Evolutionary conservation across 768 basidiomycete genomes (phyloP).

Genomic region (Boletales sp.): DNA sequence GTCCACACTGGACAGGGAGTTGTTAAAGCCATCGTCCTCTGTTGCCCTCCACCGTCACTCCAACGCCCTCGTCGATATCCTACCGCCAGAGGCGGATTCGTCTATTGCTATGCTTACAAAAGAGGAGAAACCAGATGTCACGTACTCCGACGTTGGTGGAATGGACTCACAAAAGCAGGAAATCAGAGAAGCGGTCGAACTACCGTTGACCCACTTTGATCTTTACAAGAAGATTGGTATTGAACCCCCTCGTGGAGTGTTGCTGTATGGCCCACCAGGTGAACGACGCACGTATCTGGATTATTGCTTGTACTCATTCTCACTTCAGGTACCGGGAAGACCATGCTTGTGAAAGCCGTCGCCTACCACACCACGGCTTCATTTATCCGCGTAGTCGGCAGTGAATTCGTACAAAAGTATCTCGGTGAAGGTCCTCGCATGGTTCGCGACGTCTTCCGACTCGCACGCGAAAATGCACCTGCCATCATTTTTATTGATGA

Average conservation of each 20-base stretch:
- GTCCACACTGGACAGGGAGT: conserved; percentile 93
- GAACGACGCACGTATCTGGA: conserved; percentile 14
- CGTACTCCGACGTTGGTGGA: conserved; percentile 93
- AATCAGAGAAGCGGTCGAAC: conserved; percentile 96
- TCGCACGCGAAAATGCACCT: conserved; percentile 95
- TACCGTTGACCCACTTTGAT: conserved; percentile 95
- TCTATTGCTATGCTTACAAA: conserved; percentile 92
- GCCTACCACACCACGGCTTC: conserved; percentile 95
- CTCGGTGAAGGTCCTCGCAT: conserved; percentile 98
- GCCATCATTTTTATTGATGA: conserved; percentile 99
- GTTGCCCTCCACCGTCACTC: conserved; percentile 99
- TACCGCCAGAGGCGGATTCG: conserved; percentile 98
- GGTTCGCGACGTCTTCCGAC: conserved; percentile 98
- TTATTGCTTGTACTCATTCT: conserved; percentile 2
- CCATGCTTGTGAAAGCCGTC: conserved; percentile 99
- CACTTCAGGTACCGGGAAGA: conserved; percentile 91
- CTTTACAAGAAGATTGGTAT: conserved; percentile 99
- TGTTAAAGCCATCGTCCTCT: conserved; percentile 94
- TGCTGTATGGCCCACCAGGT: conserved; percentile 97
- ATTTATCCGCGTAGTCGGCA: conserved; percentile 97
- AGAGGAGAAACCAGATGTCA: conserved; percentile 93
- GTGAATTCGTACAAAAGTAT: conserved; percentile 99
- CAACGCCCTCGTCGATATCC: conserved; percentile 95
- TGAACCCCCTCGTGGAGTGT: conserved; percentile 94
- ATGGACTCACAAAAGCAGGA: conserved; percentile 99